phyloP scores from a whole-genome alignment of 257 asterid genomes.

The Fraxinus pennsylvanica region DNA sequence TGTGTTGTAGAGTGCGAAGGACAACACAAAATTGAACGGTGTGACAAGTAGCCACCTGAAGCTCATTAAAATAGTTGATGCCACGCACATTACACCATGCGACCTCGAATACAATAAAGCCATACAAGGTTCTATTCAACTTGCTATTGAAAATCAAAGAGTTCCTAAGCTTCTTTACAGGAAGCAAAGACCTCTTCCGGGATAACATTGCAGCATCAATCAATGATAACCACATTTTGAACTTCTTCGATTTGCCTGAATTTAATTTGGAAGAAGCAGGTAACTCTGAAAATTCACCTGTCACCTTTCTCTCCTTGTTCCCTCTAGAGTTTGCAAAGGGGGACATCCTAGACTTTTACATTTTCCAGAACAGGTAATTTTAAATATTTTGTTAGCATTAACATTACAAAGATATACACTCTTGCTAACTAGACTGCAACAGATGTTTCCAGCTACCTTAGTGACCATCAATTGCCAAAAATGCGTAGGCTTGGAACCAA shows the following conservation, averaged over 20 bases:
- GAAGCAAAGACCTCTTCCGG: conserved; percentile 56
- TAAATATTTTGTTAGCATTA: conserved; percentile 2
- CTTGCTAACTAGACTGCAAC: conserved; percentile 9
- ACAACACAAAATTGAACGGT: not conserved
- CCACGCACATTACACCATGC: conserved; percentile 78
- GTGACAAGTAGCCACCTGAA: conserved; percentile 51
- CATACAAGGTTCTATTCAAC: conserved; percentile 69
- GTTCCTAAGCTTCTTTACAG: conserved; percentile 69
- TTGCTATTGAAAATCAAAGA: conserved; percentile 55
- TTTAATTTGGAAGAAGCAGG: conserved; percentile 35
- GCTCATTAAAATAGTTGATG: conserved; percentile 70
- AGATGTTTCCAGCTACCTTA: conserved; percentile 47
- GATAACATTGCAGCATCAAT: conserved; percentile 57
- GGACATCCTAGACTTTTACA: conserved; percentile 73
- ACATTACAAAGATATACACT: not conserved
- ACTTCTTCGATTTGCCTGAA: conserved; percentile 32
- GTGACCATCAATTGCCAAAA: conserved; percentile 91
- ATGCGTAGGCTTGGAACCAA: conserved; percentile 65
- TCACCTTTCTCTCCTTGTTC: conserved; percentile 46
- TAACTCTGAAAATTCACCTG: conserved; percentile 28
- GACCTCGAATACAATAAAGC: conserved; percentile 80
- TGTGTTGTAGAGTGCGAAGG: not conserved
- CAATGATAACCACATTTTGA: conserved; percentile 58
- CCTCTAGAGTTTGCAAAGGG: conserved; percentile 83
- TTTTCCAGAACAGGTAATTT: conserved; percentile 16